Conservation (phyloP, 768 basidiomycete species). For the Lentinula raphanica region DNA sequence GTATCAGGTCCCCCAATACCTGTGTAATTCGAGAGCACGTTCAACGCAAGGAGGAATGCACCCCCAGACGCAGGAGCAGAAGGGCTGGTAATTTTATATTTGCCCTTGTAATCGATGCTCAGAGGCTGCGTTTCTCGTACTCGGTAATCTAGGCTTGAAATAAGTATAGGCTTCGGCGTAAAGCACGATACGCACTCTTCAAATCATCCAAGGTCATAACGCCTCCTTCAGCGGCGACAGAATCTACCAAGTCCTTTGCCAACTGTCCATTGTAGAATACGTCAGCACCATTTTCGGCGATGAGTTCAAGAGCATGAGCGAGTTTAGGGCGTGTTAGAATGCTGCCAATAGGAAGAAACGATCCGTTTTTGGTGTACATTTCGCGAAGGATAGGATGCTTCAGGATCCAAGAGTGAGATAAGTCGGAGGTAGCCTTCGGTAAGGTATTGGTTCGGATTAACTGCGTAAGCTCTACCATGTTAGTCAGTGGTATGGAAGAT, state of each 20-base stretch:
- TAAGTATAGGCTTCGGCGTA: not conserved
- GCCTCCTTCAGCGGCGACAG: constrained; percentile 12
- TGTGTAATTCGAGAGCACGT: not conserved
- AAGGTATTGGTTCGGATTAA: constrained; percentile 16
- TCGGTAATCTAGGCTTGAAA: not conserved
- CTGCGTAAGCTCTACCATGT: too few relatives aligned
- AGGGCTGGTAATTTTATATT: not conserved
- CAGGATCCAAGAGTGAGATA: constrained; percentile 9
- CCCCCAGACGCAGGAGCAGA: constrained; percentile 2
- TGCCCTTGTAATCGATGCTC: constrained; percentile 1
- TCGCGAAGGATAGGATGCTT: not conserved
- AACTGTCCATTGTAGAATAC: constrained; percentile 17
- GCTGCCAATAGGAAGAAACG: not conserved
- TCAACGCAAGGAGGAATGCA: not conserved
- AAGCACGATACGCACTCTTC: not conserved
- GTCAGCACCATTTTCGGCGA: constrained; percentile 17
- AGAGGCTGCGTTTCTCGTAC: not conserved
- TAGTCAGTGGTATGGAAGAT: too few relatives aligned
- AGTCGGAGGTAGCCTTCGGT: constrained; percentile 18
- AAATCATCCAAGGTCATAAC: constrained; percentile 14
- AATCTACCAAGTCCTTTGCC: constrained; percentile 10
- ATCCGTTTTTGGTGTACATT: constrained; percentile 11
- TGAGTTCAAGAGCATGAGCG: constrained; percentile 16
- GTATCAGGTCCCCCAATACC: not conserved
- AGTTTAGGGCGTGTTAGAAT: constrained; percentile 13